Base-by-base conservation (phyloP, 352 stramenopile genomes). In the Halophytophthora batemanensis region DNA sequence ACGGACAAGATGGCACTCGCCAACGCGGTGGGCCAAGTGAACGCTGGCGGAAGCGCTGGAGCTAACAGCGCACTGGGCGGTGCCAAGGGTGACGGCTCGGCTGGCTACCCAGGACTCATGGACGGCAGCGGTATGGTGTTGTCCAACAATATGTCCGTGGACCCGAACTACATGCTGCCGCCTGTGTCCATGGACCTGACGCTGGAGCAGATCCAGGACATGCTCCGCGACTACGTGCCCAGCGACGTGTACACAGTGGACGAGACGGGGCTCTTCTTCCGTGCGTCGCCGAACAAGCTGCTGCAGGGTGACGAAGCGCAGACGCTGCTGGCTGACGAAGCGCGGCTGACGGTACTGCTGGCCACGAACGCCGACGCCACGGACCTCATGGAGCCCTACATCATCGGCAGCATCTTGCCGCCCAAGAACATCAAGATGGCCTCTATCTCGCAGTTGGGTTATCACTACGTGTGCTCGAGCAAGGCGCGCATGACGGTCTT, bases 231-330 rank as follows among this genome's bases (percentile, higher is more conserved):
- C 55, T 94, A 92, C 57, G 83, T 77, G 36, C 78, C 82, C 2
- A 87, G 74, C 49, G 83, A 94, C 50, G 67, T 94, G 42, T 94
- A 91, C 68, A 92, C 83, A 19, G 82, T 94, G 50, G 83, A 94
- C 45, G 83, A 94, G 53, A 94, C 81, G 3, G 83, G 81, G 0
- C 48, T 94, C n/a, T 94, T 90, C 62, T 94, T 77, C 61, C 83
- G 83, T 41, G 77, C 81, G n/a, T 82, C 83, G n/a, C 83, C 83
- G 1, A 87, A 84, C 57, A 91, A 90, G 52, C 76, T 94, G 13
- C 75, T 90, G 25, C 79, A 92, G 53, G 77, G 82, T 28, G 83
- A 94, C 51, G 80, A 94, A 10, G 75, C 78, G 0, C 79, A 94
- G 65, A 66, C 71, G 3, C 66, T 89, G 53, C 73, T 94, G n/a